Evolutionary conservation across 441 rosid species (phyloP), one percentile per base, ranked within the genome.

Genomic region (Populus hybrid): DNA sequence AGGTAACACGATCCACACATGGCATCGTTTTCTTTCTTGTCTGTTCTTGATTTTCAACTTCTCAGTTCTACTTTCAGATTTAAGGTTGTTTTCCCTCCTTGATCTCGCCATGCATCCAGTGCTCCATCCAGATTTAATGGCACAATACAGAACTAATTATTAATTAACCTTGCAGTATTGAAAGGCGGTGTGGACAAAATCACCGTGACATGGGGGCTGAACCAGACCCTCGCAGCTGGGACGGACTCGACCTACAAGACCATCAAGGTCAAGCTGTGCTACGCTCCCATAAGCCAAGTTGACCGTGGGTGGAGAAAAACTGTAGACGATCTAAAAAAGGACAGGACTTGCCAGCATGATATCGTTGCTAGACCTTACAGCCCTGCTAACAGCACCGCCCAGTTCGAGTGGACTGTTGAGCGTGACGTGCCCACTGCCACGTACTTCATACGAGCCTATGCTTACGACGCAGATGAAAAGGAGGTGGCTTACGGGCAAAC

Each of bases 231-330:
- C 38, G 67, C 85, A 6, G 73, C 84, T 0, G 92, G 86, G 67
- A 80, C 79, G 3, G 89, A 87, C 79, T 82, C 89, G 1, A 68
- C 67, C 42, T 92, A 86, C 84, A 84, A 84, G 86, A 88, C 81
- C 20, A 78, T 89, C 71, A 74, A 76, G 82, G 84, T 87, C 66
- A 81, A 83, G 83, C 82, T 90, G 0, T 92, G 94, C 83, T 92
- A 84, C 81, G 91, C 90, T 2, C 94, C 94, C 0, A 28, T 87
- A 35, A 92, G 97, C 87, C 97, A 89, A 73, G 75, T 57, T 36
- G 92, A 92, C 75, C 86, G 97, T 28, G 82, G 88, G 8, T 92
- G 96, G 96, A 84, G 96, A 76, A 90, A 87, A 76, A 90, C 93
- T 1, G 78, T 3, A 21, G 94, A 90, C 69, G 23, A 80, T n/a